Evolutionary conservation across 345 rosid genomes (phyloP).

Genomic region (Eucalyptus virginea): DNA sequence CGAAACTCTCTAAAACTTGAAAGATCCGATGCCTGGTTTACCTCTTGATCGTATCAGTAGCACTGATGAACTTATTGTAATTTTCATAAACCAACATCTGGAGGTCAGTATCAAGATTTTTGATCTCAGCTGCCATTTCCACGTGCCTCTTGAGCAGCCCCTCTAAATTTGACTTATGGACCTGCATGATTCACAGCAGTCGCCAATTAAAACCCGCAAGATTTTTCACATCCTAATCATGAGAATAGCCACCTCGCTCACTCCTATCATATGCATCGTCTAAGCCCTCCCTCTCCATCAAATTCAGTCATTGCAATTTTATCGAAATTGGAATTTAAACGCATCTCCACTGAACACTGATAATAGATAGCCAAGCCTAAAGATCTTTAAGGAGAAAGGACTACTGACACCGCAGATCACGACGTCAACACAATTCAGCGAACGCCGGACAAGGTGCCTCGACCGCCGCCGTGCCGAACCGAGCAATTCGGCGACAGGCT

Average conservation of each 20-base stretch:
- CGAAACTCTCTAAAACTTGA: neutral
- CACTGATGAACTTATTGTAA: conserved; percentile 95
- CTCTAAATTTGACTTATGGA: conserved; percentile 74
- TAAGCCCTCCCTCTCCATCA: neutral
- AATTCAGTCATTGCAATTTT: neutral
- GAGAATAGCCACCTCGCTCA: neutral
- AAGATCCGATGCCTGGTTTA: neutral
- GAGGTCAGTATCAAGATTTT: conserved; percentile 95
- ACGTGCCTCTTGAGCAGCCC: conserved; percentile 87
- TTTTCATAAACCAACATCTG: conserved; percentile 97
- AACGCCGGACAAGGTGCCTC: neutral
- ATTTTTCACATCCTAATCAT: neutral
- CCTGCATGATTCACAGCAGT: conserved; percentile 19
- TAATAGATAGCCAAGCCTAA: neutral
- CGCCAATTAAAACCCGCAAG: neutral
- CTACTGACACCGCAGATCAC: neutral
- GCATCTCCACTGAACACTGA: neutral
- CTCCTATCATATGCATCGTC: neutral
- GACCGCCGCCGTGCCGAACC: neutral
- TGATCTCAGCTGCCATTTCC: conserved; percentile 95
- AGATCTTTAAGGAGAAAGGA: neutral
- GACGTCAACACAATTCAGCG: neutral
- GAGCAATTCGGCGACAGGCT: neutral
- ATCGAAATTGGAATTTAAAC: neutral
- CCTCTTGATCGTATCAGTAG: conserved; percentile 98